Evolutionary conservation across 768 basidiomycete species (phyloP).

Genomic region (Gloeophyllum trabeum): DNA sequence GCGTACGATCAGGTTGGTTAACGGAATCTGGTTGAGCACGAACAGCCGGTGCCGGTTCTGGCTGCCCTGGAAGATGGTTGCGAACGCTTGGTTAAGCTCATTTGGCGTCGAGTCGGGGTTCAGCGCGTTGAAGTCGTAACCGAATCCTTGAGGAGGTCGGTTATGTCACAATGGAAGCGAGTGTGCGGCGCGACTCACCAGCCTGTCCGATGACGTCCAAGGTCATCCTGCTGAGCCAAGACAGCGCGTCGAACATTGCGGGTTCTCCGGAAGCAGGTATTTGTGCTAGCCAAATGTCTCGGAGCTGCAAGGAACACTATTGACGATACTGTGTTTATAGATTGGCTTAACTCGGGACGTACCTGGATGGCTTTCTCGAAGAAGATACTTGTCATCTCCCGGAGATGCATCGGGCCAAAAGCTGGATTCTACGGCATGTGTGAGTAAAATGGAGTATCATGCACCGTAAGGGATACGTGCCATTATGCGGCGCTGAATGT

Average conservation of each 20-base stretch:
- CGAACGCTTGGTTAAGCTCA: constrained; percentile 15
- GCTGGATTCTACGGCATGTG: constrained; percentile 11
- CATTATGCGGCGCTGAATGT: background rate
- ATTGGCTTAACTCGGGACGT: background rate
- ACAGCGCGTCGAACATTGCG: background rate
- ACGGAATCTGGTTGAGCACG: background rate
- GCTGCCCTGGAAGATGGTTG: constrained; percentile 8
- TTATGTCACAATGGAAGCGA: background rate
- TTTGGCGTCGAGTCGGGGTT: constrained; percentile 8
- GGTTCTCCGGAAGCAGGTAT: background rate
- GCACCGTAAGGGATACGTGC: background rate
- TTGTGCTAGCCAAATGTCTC: background rate
- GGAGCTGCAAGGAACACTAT: background rate
- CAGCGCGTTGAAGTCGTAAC: constrained; percentile 2
- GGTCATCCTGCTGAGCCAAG: background rate
- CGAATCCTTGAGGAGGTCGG: background rate
- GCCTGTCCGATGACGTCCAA: background rate
- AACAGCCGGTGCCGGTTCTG: constrained; percentile 2
- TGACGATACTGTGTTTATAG: background rate
- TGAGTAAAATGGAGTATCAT: background rate
- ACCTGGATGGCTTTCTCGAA: constrained; percentile 14
- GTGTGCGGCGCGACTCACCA: background rate
- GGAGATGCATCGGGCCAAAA: constrained; percentile 16
- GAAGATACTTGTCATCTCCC: constrained; percentile 10
- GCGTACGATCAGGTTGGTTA: constrained; percentile 7